phyloP scores from a whole-genome alignment of 2,329 filamentous ascomycete genomes.

The Aspergillus awamori region DNA sequence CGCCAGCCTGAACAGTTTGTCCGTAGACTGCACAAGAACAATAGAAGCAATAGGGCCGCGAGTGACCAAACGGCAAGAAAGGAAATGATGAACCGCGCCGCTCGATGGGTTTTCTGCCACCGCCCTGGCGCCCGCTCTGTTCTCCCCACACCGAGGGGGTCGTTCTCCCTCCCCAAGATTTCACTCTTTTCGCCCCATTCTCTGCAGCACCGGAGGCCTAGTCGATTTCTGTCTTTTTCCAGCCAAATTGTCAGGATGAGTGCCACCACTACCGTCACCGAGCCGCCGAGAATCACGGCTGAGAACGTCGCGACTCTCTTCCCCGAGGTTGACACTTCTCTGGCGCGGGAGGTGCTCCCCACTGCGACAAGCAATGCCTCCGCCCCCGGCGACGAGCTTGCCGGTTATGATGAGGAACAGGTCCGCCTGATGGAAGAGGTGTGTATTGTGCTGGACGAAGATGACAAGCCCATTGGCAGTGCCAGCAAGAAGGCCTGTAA shows the following conservation, averaged over 20 bases:
- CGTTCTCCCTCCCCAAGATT: neutral
- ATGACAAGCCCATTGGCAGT: conserved; percentile 90
- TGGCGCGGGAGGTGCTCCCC: conserved; percentile 55
- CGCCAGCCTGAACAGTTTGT: too few species aligned
- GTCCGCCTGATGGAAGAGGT: conserved; percentile 98
- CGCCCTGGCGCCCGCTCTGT: neutral
- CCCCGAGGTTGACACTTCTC: conserved; percentile 71
- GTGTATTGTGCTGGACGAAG: conserved; percentile 92
- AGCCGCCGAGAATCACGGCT: conserved; percentile 71
- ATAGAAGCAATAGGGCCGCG: neutral
- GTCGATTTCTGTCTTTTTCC: neutral
- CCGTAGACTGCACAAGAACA: neutral
- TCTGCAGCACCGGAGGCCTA: neutral
- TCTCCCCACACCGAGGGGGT: neutral
- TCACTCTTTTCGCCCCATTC: neutral
- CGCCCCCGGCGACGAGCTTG: conserved; percentile 69
- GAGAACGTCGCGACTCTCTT: conserved; percentile 86
- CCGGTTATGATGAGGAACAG: conserved; percentile 95
- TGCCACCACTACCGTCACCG: conserved; percentile 54
- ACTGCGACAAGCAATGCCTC: conserved; percentile 40
- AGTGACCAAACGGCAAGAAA: neutral
- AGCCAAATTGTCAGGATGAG: conserved; percentile 31
- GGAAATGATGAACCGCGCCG: neutral
- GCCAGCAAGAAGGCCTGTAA: conserved; percentile 97
- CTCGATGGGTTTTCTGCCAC: conserved; percentile 3